Evolutionary conservation across 2,329 filamentous ascomycete species (phyloP), one percentile per base, ranked within the genome.

Genomic region (Aspergillus neotritici): DNA sequence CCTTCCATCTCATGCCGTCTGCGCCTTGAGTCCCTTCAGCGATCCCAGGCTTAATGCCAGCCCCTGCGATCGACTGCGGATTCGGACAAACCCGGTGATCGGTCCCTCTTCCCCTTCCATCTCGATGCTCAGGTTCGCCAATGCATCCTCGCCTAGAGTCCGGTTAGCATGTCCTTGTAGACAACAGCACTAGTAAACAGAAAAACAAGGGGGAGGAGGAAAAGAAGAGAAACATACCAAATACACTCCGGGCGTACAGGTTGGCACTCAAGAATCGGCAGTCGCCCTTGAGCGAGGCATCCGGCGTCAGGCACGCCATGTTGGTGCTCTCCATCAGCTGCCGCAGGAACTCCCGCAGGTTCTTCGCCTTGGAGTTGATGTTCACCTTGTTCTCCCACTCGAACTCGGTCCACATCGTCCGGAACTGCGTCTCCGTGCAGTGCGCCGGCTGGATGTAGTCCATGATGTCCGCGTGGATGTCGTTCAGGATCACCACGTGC

Each of bases 361-460:
- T 85, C 74, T 91, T 94, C 54, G 87, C 88, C 76, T 96, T 97
- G 52, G 87, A 94, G 71, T 96, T 96, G 73, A 98, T 97, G 73
- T 98, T 98, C 68, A 98, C 91, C 79, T 98, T 98, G 74, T 98
- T 98, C 76, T 98, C 93, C 93, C 93, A 98, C 66, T 98, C 93
- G 55, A 98, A 98, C 65, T 98, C 93, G 31, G 93, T 98, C 93
- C 93, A 98, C 93, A 98, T 98, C n/a, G 88, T 94, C 47, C 93
- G 82, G 83, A 98, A 98, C 62, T 97, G 89, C 9, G 91, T 96
- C 75, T 98, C 93, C 4, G 88, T 93, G 76, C 93, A 98, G 12
- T 89, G 84, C 5, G 91, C 91, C 1, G 93, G 93, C 65, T 97
- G 91, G 60, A 98, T 98, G 72, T 98, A 98, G 71, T 98, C 93